phyloP scores from a whole-genome alignment of 2,329 filamentous ascomycete genomes.

The Sclerotinia spermophila region DNA sequence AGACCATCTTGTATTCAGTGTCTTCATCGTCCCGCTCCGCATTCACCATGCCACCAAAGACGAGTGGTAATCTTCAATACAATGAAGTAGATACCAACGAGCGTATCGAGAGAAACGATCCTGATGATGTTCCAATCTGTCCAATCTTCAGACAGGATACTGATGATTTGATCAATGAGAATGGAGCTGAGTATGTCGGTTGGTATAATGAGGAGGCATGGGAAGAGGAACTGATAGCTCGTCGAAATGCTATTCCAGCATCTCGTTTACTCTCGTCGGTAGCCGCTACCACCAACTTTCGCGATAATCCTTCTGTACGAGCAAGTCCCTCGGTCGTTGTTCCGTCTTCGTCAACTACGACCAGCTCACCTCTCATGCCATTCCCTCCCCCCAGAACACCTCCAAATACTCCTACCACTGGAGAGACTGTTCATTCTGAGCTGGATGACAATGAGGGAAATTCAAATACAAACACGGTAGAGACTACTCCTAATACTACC shows the following conservation, averaged over 20 bases:
- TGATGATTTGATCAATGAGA: neutral
- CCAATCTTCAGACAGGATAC: neutral
- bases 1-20: neutral
- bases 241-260: neutral
- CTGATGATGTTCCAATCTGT: neutral
- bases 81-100: neutral
- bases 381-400: neutral
- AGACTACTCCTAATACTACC: neutral
- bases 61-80: neutral
- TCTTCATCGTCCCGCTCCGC: neutral
- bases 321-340: neutral
- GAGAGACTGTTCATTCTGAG: neutral
- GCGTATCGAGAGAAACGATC: neutral
- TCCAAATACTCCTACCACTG: neutral
- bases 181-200: accelerated
- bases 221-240: neutral
- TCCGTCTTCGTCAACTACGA: neutral
- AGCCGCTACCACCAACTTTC: neutral
- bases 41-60: neutral
- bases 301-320: neutral
- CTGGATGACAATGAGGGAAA: neutral
- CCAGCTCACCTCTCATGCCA: neutral
- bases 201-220: neutral
- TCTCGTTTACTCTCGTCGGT: neutral
- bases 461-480: neutral